Evolutionary conservation across 306 rosid species (phyloP).

Genomic region (Rubus idaeus): DNA sequence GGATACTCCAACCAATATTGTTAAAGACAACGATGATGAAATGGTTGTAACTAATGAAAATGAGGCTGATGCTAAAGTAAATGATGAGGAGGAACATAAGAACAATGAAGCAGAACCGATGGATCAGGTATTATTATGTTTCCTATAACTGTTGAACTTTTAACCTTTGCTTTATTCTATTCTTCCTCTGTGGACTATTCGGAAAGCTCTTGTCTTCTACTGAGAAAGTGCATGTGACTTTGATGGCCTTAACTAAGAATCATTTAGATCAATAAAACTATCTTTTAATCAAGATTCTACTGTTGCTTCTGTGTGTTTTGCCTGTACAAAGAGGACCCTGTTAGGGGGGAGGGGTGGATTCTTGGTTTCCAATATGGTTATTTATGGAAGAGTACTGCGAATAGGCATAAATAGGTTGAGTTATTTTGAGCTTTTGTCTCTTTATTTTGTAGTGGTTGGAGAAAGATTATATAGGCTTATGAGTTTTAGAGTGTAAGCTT

Average conservation of each 20-base stretch:
- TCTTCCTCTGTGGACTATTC: not conserved
- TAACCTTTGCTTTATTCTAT: not conserved
- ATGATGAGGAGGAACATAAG: slow-evolving; percentile 45
- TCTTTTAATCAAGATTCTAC: not conserved
- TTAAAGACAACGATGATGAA: slow-evolving; percentile 37
- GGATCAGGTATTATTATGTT: slow-evolving; percentile 59
- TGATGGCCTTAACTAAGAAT: not conserved
- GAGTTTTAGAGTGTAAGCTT: not conserved
- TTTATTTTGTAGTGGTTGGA: not conserved
- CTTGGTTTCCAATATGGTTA: not conserved
- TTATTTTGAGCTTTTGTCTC: not conserved
- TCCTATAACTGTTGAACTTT: not conserved
- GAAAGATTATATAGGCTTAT: not conserved
- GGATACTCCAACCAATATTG: slow-evolving; percentile 33
- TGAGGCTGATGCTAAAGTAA: slow-evolving; percentile 39
- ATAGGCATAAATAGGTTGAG: not conserved
- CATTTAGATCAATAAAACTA: not conserved
- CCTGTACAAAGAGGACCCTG: not conserved
- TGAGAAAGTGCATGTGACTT: not conserved
- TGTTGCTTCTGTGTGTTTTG: not conserved
- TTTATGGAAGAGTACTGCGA: not conserved
- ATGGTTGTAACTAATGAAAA: slow-evolving; percentile 23
- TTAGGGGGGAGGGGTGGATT: not conserved
- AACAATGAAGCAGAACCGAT: slow-evolving; percentile 55
- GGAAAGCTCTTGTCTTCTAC: not conserved